Percentiles rank a stretch among this genome's conserved stretches.
phyloP scores from a whole-genome alignment of 1,139 yeast species.

The Geotrichum klebahnii region DNA sequence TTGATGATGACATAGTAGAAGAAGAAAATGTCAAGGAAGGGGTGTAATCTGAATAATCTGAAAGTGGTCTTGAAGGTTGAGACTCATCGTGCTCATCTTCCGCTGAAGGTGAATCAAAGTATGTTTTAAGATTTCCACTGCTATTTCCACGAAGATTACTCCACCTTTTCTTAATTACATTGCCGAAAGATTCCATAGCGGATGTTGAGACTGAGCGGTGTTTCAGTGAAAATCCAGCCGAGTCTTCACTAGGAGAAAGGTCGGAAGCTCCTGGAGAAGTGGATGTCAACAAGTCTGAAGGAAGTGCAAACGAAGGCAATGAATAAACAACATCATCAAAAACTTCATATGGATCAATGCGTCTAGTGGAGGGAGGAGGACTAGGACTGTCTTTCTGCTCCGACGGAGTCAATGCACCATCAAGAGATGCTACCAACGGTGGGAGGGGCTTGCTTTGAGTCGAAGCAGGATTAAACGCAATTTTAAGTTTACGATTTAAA shows the following conservation, averaged over 20 bases:
- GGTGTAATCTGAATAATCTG: slow-evolving; percentile 1
- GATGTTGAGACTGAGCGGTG: slow-evolving; percentile 13
- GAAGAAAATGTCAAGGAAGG: slow-evolving; percentile 20
- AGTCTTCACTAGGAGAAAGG: neutral
- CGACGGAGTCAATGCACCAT: slow-evolving; percentile 5
- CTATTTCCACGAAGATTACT: slow-evolving; percentile 5
- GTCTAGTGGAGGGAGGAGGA: slow-evolving; percentile 22
- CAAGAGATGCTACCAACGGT: slow-evolving; percentile 7
- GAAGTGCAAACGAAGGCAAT: slow-evolving; percentile 32
- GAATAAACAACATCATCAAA: slow-evolving; percentile 74
- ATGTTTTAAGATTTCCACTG: slow-evolving; percentile 4
- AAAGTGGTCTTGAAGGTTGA: neutral
- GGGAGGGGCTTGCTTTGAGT: slow-evolving; percentile 11
- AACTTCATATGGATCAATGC: slow-evolving; percentile 59
- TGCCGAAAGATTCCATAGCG: slow-evolving; percentile 8
- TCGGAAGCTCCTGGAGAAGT: neutral
- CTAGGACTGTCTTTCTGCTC: neutral
- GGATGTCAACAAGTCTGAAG: slow-evolving; percentile 15
- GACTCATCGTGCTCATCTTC: neutral
- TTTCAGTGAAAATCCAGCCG: neutral
- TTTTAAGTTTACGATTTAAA: slow-evolving; percentile 47
- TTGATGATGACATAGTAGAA: slow-evolving; percentile 24
- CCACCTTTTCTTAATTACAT: slow-evolving; percentile 9
- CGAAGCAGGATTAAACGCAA: slow-evolving; percentile 41
- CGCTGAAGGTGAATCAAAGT: slow-evolving; percentile 11